These are phyloP conservation scores for Paecilomyces formosus DNA, from an alignment of 2,329 filamentous ascomycete genomes.

Conservation along the genomic window DNA sequence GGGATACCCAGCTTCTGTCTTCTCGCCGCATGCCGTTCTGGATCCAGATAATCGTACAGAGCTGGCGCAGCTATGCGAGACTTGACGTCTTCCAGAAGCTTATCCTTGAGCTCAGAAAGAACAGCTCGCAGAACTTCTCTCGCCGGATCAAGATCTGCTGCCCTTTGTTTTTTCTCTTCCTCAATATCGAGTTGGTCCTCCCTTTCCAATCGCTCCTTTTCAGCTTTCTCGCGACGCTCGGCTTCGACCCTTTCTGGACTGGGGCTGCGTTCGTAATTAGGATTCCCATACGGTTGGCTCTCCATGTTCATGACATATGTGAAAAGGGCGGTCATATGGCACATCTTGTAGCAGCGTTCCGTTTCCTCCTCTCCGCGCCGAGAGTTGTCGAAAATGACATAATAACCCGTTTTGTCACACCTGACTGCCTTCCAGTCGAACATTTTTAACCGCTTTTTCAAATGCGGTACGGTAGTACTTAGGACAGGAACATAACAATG, in stretches of 20 bases:
- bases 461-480: slow-evolving; percentile 74
- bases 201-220: slow-evolving; percentile 57
- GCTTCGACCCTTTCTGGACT: slow-evolving; percentile 37
- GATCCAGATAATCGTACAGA: slow-evolving; percentile 75
- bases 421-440: slow-evolving; percentile 76
- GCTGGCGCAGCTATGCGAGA: slow-evolving; percentile 76
- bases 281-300: slow-evolving; percentile 62
- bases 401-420: slow-evolving; percentile 81
- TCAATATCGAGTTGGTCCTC: slow-evolving; percentile 79
- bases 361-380: slow-evolving; percentile 70
- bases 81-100: slow-evolving; percentile 81
- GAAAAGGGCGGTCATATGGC: slow-evolving; percentile 78
- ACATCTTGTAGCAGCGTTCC: slow-evolving; percentile 68
- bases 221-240: slow-evolving; percentile 53
- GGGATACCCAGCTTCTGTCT: slow-evolving; percentile 70
- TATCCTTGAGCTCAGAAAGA: slow-evolving; percentile 72
- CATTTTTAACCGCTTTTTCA: slow-evolving; percentile 80
- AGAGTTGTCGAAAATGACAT: slow-evolving; percentile 79
- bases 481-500: slow-evolving; percentile 81
- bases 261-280: slow-evolving; percentile 49
- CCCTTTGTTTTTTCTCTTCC: slow-evolving; percentile 81
- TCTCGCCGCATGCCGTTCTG: slow-evolving; percentile 70
- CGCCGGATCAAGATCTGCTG: slow-evolving; percentile 85
- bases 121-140: slow-evolving; percentile 73
- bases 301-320: slow-evolving; percentile 92